Evolutionary conservation across 768 basidiomycete species (phyloP).

Genomic region (Cyclocybe aegerita): DNA sequence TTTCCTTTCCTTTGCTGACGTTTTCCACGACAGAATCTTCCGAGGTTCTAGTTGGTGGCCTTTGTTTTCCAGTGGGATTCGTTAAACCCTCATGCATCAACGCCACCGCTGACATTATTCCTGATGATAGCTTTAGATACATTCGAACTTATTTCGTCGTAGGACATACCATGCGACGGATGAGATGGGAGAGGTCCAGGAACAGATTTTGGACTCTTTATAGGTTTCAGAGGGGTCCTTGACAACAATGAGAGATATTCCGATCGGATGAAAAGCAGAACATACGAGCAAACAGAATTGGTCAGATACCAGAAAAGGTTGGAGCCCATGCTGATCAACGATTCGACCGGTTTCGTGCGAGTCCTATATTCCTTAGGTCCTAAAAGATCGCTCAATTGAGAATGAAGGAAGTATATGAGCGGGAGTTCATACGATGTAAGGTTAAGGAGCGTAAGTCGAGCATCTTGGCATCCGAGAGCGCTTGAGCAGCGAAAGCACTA

Average conservation of each 20-base stretch:
- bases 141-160: background rate
- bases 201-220: too few species aligned
- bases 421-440: slow-evolving; percentile 42
- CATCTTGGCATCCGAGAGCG: slow-evolving; percentile 42
- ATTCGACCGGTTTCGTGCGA: slow-evolving; percentile 35
- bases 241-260: background rate
- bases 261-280: slow-evolving; percentile 36
- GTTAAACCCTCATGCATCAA: slow-evolving; percentile 46
- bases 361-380: slow-evolving; percentile 24
- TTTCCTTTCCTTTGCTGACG: background rate
- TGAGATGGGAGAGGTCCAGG: background rate
- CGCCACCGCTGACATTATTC: slow-evolving; percentile 39
- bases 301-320: slow-evolving; percentile 51
- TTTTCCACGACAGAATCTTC: background rate
- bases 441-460: slow-evolving; percentile 43
- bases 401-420: background rate
- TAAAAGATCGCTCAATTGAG: background rate
- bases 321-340: slow-evolving; percentile 39
- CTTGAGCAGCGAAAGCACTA: slow-evolving; percentile 53
- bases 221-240: background rate
- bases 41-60: slow-evolving; percentile 15
- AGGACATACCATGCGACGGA: slow-evolving; percentile 2
- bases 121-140: slow-evolving; percentile 15
- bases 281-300: slow-evolving; percentile 44
- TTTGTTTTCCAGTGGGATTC: slow-evolving; percentile 31